These are phyloP conservation scores for Volvariella volvacea DNA, from an alignment of 1,284 basidiomycete species.

Conservation along the genomic window DNA sequence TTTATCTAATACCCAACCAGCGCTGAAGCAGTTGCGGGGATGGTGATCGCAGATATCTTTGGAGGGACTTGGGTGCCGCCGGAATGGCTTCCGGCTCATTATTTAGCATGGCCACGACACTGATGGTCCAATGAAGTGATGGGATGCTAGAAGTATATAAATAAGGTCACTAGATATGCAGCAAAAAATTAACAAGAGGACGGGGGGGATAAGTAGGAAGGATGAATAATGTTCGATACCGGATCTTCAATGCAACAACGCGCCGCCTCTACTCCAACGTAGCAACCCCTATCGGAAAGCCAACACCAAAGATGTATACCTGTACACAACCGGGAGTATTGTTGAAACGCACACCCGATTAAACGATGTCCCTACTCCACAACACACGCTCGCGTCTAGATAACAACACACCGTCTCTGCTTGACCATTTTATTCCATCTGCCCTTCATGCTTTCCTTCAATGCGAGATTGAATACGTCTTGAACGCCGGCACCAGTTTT, in stretches of 20 bases:
- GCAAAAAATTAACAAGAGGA: neutral
- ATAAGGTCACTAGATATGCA: neutral
- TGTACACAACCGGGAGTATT: too few relatives aligned
- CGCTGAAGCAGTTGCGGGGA: slow-evolving; percentile 58
- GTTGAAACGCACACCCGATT: too few relatives aligned
- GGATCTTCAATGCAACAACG: too few relatives aligned
- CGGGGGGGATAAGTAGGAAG: neutral
- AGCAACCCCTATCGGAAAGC: too few relatives aligned
- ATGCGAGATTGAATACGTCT: slow-evolving; percentile 88
- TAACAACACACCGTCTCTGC: slow-evolving; percentile 72
- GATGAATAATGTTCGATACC: too few relatives aligned
- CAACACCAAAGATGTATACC: too few relatives aligned
- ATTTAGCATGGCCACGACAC: slow-evolving; percentile 16
- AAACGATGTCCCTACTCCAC: too few relatives aligned
- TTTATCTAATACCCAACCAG: slow-evolving; percentile 25
- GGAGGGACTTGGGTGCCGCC: slow-evolving; percentile 36
- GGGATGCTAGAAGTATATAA: neutral
- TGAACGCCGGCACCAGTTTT: slow-evolving; percentile 87
- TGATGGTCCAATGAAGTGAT: neutral
- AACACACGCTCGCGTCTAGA: slow-evolving; percentile 28
- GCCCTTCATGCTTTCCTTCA: slow-evolving; percentile 81
- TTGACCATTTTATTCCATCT: slow-evolving; percentile 70
- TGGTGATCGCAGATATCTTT: slow-evolving; percentile 51
- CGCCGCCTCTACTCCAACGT: too few relatives aligned
- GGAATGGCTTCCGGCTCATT: slow-evolving; percentile 8